Percentiles rank a stretch among this genome's conserved stretches.
Evolutionary conservation across 2,329 filamentous ascomycete genomes (phyloP).

Genomic region (Cladosporium sp.): DNA sequence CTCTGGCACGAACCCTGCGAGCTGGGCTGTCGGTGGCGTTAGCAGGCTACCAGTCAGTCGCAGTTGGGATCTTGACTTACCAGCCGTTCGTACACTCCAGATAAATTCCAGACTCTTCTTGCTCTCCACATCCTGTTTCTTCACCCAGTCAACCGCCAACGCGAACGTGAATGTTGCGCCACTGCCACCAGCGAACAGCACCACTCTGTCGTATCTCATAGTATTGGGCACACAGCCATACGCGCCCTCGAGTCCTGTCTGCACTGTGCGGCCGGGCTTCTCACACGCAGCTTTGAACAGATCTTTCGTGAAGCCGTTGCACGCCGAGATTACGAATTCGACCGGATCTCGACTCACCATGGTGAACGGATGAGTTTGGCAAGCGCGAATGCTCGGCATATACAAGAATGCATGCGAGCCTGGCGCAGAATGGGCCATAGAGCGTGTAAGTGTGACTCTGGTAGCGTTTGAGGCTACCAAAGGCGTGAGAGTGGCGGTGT

Average conservation of each 20-base stretch:
- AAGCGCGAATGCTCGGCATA: constrained; percentile 26
- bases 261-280: constrained; percentile 23
- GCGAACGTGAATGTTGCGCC: constrained; percentile 61
- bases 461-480: constrained; percentile 27
- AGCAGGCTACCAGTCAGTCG: neutral
- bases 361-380: constrained; percentile 32
- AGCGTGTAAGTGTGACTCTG: constrained; percentile 25
- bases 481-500: constrained; percentile 28
- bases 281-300: constrained; percentile 27
- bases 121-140: constrained; percentile 39
- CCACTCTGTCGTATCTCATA: constrained; percentile 61
- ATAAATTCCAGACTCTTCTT: constrained; percentile 53
- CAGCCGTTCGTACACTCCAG: constrained; percentile 27
- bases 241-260: constrained; percentile 33
- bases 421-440: constrained; percentile 22
- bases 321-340: constrained; percentile 29
- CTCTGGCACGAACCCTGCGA: constrained; percentile 57
- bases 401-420: constrained; percentile 32
- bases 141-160: constrained; percentile 52
- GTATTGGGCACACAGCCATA: constrained; percentile 39
- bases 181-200: constrained; percentile 62
- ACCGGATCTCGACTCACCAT: constrained; percentile 25
- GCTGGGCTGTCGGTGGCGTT: constrained; percentile 19
- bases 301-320: constrained; percentile 28
- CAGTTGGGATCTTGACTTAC: constrained; percentile 1